These are phyloP conservation scores for Candida maltosa DNA, from an alignment of 805 yeast species.

Conservation along the genomic window DNA sequence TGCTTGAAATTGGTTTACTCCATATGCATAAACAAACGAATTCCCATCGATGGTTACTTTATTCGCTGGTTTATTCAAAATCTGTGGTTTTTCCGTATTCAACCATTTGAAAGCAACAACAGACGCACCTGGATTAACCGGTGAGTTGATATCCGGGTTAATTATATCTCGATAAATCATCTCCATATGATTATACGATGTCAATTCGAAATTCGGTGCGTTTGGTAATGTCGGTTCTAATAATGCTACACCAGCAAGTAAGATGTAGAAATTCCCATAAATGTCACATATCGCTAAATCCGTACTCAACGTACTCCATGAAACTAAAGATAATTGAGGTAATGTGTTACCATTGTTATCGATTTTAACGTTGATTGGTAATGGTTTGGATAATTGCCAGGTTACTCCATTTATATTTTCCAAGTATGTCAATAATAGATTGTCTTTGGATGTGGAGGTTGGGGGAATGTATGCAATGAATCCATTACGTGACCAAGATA, in stretches of 20 bases:
- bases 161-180: conserved; percentile 44
- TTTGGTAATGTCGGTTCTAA: conserved; percentile 18
- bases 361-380: conserved; percentile 28
- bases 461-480: conserved; percentile 66
- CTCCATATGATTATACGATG: conserved; percentile 45
- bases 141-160: conserved; percentile 10
- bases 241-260: conserved; percentile 41
- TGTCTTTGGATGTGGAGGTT: conserved; percentile 26
- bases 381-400: conserved; percentile 74
- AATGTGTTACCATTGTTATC: conserved; percentile 16
- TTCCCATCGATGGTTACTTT: conserved; percentile 12
- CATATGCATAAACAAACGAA: conserved; percentile 42
- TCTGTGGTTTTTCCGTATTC: conserved; percentile 63
- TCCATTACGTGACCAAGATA: conserved; percentile 84
- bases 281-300: conserved; percentile 80
- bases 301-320: conserved; percentile 77
- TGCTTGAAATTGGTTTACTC: conserved; percentile 56
- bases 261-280: conserved; percentile 53
- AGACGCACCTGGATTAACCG: conserved; percentile 13
- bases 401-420: conserved; percentile 70
- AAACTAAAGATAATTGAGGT: conserved; percentile 43
- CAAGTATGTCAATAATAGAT: conserved; percentile 59
- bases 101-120: conserved; percentile 67
- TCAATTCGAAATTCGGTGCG: conserved; percentile 40
- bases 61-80: conserved; percentile 58